These are phyloP conservation scores for Aquilaria malaccensis DNA, from an alignment of 345 rosid genomes.

Conservation along the genomic window DNA sequence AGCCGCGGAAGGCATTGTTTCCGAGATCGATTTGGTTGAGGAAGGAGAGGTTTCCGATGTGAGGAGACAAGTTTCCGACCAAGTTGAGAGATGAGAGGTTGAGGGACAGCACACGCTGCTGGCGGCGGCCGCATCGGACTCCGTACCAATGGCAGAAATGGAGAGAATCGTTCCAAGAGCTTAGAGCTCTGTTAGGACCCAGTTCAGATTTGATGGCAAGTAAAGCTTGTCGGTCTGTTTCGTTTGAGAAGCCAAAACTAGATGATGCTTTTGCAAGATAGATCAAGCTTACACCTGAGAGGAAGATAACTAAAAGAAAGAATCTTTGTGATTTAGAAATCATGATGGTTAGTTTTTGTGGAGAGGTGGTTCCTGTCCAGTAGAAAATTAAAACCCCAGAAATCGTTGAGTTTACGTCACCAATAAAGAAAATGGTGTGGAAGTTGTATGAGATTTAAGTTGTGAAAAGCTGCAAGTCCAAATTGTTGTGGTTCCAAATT, in stretches of 20 bases:
- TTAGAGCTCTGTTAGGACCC: slow-evolving; percentile 8
- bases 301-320: too few species aligned
- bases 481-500: too few species aligned
- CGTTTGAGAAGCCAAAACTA: not conserved
- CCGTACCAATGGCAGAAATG: slow-evolving; percentile 25
- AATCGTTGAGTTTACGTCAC: too few species aligned
- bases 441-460: too few species aligned
- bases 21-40: slow-evolving; percentile 6
- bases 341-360: too few species aligned
- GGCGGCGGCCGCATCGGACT: slow-evolving; percentile 11
- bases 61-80: slow-evolving; percentile 22
- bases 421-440: too few species aligned
- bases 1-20: slow-evolving; percentile 9
- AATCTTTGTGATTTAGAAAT: too few species aligned
- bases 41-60: slow-evolving; percentile 17
- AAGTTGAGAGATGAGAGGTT: slow-evolving; percentile 5
- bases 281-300: too few species aligned
- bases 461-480: too few species aligned
- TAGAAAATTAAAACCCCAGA: too few species aligned
- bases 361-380: too few species aligned
- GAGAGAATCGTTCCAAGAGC: slow-evolving; percentile 18
- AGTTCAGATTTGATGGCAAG: slow-evolving; percentile 13
- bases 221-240: slow-evolving; percentile 13
- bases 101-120: slow-evolving; percentile 16
- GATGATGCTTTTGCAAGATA: too few species aligned